A percentile compares a stretch with the other conserved stretches of the same genome.
phyloP scores from a whole-genome alignment of 2,329 filamentous ascomycete species.

The Neonectria neomacrospora region DNA sequence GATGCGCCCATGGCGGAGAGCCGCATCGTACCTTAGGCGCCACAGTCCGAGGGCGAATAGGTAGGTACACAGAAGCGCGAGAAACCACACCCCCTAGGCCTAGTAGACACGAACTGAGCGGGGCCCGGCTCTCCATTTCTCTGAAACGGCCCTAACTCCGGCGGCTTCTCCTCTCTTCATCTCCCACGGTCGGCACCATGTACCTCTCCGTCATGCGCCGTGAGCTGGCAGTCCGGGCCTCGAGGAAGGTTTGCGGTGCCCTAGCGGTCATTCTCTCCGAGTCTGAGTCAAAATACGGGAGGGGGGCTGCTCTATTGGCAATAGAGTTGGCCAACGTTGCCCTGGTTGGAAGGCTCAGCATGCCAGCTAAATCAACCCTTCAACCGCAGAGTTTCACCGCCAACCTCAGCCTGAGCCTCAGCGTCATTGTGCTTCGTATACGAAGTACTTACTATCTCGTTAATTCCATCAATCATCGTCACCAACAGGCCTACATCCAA shows the following conservation, averaged over 20 bases:
- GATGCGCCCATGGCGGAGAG: constrained; percentile 31
- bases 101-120: constrained; percentile 13
- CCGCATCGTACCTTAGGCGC: constrained; percentile 8
- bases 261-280: neutral
- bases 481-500: neutral
- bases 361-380: neutral
- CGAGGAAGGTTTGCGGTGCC: neutral
- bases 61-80: constrained; percentile 1
- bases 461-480: neutral
- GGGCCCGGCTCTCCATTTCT: constrained; percentile 29
- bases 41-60: neutral
- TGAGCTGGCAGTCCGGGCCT: constrained; percentile 8
- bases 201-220: constrained; percentile 11
- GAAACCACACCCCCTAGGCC: constrained; percentile 22
- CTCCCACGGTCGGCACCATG: constrained; percentile 30
- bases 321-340: neutral
- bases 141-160: constrained; percentile 44
- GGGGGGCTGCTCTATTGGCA: neutral
- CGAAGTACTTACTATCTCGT: neutral
- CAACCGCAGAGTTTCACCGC: neutral
- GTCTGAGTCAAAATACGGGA: neutral
- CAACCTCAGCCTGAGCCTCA: neutral
- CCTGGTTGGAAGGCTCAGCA: neutral
- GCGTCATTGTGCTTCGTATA: neutral
- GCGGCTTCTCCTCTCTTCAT: constrained; percentile 38